Percentiles rank a stretch among this genome's conserved stretches.
Conservation (phyloP, 2,329 filamentous ascomycete genomes). For the Ilyonectria sp. region DNA sequence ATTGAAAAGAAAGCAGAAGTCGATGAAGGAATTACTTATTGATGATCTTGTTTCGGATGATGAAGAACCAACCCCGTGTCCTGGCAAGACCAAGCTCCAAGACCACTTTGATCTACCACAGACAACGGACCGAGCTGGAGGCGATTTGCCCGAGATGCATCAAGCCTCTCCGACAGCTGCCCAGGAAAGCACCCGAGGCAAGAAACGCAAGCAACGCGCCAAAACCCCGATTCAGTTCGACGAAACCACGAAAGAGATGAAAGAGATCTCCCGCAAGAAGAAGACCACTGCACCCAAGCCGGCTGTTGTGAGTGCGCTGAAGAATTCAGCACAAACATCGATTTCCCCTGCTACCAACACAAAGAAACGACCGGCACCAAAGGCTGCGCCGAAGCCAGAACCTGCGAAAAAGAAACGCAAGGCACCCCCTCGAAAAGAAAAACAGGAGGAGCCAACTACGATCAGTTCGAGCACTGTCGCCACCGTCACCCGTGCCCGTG, state of each 20-base stretch:
- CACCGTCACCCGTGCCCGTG: not conserved
- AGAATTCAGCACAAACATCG: slow-evolving; percentile 30
- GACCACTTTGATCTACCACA: not conserved
- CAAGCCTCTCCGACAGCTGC: not conserved
- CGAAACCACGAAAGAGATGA: slow-evolving; percentile 48
- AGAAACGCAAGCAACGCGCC: slow-evolving; percentile 51
- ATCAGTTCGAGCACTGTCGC: not conserved
- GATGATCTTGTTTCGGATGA: slow-evolving; percentile 19
- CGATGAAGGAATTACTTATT: slow-evolving; percentile 15
- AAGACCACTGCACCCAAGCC: slow-evolving; percentile 16
- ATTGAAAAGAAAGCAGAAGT: slow-evolving; percentile 15
- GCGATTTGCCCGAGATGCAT: not conserved
- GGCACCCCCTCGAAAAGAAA: not conserved
- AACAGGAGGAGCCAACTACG: not conserved
- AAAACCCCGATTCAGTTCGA: slow-evolving; percentile 55
- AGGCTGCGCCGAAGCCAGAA: slow-evolving; percentile 1
- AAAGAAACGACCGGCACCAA: slow-evolving; percentile 30
- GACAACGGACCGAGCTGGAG: not conserved
- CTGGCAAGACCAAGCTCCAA: not conserved
- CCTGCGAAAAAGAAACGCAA: slow-evolving; percentile 19
- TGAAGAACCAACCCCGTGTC: slow-evolving; percentile 3
- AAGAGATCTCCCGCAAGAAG: slow-evolving; percentile 26
- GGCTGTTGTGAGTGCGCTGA: slow-evolving; percentile 35
- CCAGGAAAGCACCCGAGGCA: slow-evolving; percentile 22
- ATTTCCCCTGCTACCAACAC: slow-evolving; percentile 32